These are phyloP conservation scores for Nicotiana benthamiana DNA, from an alignment of 257 asterid genomes.

Conservation along the genomic window DNA sequence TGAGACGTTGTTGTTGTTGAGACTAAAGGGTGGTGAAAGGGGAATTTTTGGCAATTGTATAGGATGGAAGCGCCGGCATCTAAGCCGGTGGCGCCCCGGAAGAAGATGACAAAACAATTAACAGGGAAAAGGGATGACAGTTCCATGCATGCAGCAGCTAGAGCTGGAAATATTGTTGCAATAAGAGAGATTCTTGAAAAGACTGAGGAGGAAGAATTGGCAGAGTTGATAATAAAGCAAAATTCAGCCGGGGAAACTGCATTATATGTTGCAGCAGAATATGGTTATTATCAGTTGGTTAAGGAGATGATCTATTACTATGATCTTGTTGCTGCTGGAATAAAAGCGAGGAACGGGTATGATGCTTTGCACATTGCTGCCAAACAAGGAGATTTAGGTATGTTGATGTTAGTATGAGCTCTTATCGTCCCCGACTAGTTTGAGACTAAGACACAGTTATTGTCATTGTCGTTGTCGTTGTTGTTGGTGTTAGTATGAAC, in stretches of 20 bases:
- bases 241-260: slow-evolving; percentile 42
- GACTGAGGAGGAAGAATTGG: slow-evolving; percentile 23
- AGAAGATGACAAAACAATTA: slow-evolving; percentile 41
- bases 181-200: slow-evolving; percentile 18
- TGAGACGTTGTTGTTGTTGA: not conserved
- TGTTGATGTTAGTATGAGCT: not conserved
- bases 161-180: slow-evolving; percentile 31
- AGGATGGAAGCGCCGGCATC: not conserved
- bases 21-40: not conserved
- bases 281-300: slow-evolving; percentile 35
- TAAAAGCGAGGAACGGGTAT: slow-evolving; percentile 42
- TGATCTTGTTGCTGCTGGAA: slow-evolving; percentile 39
- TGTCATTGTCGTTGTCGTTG: not conserved
- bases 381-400: slow-evolving; percentile 55
- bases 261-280: slow-evolving; percentile 42
- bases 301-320: slow-evolving; percentile 31
- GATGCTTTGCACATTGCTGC: slow-evolving; percentile 51
- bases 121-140: slow-evolving; percentile 45
- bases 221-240: slow-evolving; percentile 26
- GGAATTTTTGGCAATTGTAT: not conserved
- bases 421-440: not conserved
- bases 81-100: slow-evolving; percentile 9
- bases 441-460: no score
- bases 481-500: not conserved
- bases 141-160: slow-evolving; percentile 37